phyloP scores from a whole-genome alignment of 768 basidiomycete genomes.

The Xerocomellus dryophilus region DNA sequence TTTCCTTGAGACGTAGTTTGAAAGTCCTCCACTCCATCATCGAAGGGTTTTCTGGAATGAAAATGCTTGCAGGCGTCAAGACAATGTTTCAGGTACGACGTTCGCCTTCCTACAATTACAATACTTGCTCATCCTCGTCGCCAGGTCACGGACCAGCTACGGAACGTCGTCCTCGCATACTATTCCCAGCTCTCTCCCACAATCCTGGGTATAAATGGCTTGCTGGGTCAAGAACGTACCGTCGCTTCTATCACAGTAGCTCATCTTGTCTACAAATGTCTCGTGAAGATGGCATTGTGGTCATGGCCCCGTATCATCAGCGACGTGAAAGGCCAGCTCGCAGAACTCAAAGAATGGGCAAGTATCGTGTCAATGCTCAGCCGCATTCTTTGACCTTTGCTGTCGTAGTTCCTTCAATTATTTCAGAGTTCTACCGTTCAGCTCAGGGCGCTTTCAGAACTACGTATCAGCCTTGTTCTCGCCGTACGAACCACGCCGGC shows the following conservation, averaged over 20 bases:
- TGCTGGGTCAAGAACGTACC: constrained; percentile 39
- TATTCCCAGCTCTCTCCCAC: constrained; percentile 52
- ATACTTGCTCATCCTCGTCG: not conserved
- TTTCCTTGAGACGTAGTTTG: constrained; percentile 58
- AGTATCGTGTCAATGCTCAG: constrained; percentile 15
- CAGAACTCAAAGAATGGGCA: constrained; percentile 54
- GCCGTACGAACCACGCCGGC: constrained; percentile 38
- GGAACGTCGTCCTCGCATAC: constrained; percentile 53
- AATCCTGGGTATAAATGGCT: constrained; percentile 31
- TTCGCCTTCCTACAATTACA: not conserved
- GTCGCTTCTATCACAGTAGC: constrained; percentile 51
- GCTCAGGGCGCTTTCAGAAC: constrained; percentile 50
- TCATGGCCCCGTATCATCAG: constrained; percentile 56
- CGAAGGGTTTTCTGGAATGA: constrained; percentile 68
- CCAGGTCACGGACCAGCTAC: constrained; percentile 38
- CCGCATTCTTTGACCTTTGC: not conserved
- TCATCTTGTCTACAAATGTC: constrained; percentile 72
- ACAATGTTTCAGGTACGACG: constrained; percentile 57
- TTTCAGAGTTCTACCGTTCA: constrained; percentile 60
- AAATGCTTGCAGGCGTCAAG: constrained; percentile 66
- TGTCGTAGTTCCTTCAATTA: constrained; percentile 52
- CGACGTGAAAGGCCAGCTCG: constrained; percentile 41
- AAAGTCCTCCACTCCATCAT: constrained; percentile 61
- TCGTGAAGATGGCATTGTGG: constrained; percentile 70
- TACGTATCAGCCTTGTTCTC: constrained; percentile 54